Conservation (phyloP, 2,329 filamentous ascomycete genomes). For the Colletotrichum paranaense region DNA sequence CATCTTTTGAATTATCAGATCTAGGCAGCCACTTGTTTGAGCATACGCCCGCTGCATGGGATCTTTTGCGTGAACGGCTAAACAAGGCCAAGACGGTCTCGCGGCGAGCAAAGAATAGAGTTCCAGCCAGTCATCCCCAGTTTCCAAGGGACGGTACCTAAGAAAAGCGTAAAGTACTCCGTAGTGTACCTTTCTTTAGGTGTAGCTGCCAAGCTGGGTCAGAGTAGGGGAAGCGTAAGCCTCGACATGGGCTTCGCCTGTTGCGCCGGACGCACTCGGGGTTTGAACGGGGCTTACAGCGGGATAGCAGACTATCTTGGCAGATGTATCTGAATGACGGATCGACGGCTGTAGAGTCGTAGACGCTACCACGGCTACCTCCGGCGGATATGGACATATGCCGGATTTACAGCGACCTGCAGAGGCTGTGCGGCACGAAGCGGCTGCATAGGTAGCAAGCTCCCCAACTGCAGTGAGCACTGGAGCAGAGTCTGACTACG, state of each 20-base stretch:
- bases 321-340: background rate
- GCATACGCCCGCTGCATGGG: background rate
- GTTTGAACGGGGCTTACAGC: background rate
- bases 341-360: background rate
- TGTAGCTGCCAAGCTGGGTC: background rate
- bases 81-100: conserved; percentile 14
- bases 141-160: background rate
- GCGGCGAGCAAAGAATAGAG: background rate
- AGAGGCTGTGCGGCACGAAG: background rate
- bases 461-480: too few relatives aligned
- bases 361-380: conserved; percentile 3
- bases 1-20: background rate
- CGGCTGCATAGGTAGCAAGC: background rate
- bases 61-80: conserved; percentile 9
- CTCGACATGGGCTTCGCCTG: conserved; percentile 20
- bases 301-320: background rate
- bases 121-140: conserved; percentile 12
- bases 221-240: background rate
- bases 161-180: too few relatives aligned
- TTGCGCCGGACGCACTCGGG: background rate
- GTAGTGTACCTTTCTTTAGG: background rate
- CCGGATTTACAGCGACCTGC: background rate
- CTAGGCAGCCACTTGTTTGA: background rate
- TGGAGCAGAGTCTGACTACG: too few relatives aligned
- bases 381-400: background rate